Evolutionary conservation across 1,284 basidiomycete species (phyloP), one percentile per base, ranked within the genome.

Genomic region (Jaminaea rosea): DNA sequence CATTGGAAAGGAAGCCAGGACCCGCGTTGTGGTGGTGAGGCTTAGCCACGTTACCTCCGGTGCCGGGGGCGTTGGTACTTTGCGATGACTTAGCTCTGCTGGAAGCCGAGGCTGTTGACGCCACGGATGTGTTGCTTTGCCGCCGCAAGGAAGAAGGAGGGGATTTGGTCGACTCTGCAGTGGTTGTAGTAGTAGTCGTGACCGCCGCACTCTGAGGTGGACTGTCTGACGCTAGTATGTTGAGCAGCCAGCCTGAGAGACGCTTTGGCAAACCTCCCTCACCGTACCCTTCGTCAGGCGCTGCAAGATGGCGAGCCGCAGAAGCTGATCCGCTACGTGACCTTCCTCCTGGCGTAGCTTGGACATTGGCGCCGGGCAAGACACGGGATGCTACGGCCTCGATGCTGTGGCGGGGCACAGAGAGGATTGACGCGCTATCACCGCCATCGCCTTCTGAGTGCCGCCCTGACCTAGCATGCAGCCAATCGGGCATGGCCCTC

Each of bases 201-300:
- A 21, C 46, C n/a, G 15, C n/a, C n/a, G n/a, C n/a, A n/a, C n/a
- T n/a, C n/a, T n/a, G n/a, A n/a, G n/a, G n/a, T n/a, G n/a, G n/a
- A n/a, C n/a, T n/a, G n/a, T n/a, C n/a, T n/a, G n/a, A n/a, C n/a
- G n/a, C 57, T 15, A 64, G 49, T 52, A 67, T 60, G 44, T 62
- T 64, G 48, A 58, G 53, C 3, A 67, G 53, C 65, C 65, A 67
- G 15, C 65, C 64, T 15, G 61, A 66, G 32, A 67, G 56, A 7
- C 65, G 60, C 37, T 50, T 58, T 1, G 65, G 65, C 8, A 60
- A 15, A 47, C 21, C 26, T 36, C 29, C 34, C 31, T 29, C 36
- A n/a, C 24, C 32, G n/a, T 46, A n/a, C n/a, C 29, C 8, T 13
- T 9, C 2, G 15, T 13, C 11, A 41, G 19, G 10, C 21, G 47